Base-by-base conservation (phyloP, 169 alveolate species). In the Cryptosporidium ubiquitum region DNA sequence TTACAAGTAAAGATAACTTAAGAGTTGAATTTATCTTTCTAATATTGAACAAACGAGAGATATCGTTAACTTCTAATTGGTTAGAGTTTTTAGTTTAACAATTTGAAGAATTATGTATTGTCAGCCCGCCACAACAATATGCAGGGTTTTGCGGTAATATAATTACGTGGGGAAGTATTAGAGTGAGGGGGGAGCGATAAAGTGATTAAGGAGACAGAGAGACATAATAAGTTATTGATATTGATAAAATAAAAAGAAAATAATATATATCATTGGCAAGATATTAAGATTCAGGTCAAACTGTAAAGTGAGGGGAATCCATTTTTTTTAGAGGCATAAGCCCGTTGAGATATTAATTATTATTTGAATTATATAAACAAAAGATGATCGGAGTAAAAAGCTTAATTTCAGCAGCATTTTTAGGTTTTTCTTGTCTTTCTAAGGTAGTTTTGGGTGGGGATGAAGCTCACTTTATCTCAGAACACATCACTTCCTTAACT, bases 401-500 rank as follows among this genome's bases (percentile, higher is more conserved):
- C n/a, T 55, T 73, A 31, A 12, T 55, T 52, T 73, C 58, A 23
- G 20, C 89, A n/a, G 44, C 69, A 23, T 33, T 79, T 79, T 60
- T 79, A 23, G 44, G 89, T 58, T 37, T 79, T 44, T 42, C 66
- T 20, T 79, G 79, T 20, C 10, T 44, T 16, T 60, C 74, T 7
- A 64, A 61, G 69, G 39, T 26, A 16, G 74, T 39, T 20, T 60
- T 79, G 20, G 49, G 79, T 61, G 70, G 55, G 10, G 89, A 79
- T 44, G 89, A 79, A 33, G 89, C 89, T 64, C 89, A 79, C 66
- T 79, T 79, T 35, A 79, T 79, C 39, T 79, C 89, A 7, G 89
- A 79, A 2, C 68, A 79, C 68, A 79, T 79, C 31, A 79, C 71
- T 57, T 60, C 89, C 9, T 47, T 95, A 57, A 91, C 95, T 40